Base-by-base conservation (phyloP, 140 eudicot species). In the Anethum foeniculum region DNA sequence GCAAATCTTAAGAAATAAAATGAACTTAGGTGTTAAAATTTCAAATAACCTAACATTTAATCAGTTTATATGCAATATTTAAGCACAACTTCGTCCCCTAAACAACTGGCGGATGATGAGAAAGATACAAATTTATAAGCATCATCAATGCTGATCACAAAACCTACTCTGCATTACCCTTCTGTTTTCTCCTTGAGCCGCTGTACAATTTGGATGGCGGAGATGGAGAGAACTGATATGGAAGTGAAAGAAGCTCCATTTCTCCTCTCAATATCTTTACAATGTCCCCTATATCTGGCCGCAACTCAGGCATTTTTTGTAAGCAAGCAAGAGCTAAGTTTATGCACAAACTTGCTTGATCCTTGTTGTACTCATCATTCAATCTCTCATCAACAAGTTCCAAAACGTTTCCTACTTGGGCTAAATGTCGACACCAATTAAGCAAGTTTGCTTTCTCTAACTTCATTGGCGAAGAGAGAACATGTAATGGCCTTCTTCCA, bases 401-500 rank as follows among this genome's bases (percentile, higher is more conserved):
- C 36, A 93, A 76, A 11, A 93, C 75, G 80, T 93, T 93, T n/a
- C 99, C 99, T 0, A 89, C 85, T 16, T 88, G 91, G 52, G 98
- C 97, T 52, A 96, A 85, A 23, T 86, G 92, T 60, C 96, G 80
- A 79, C 90, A 87, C 99, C 99, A 96, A 46, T 97, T 96, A 69
- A 96, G 87, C 77, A 96, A 85, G 80, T 96, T 96, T 38, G 99
- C 99, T 83, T 93, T 96, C 90, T 96, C 99, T 2, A 96, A 91
- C 89, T 91, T 96, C 97, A 93, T 96, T 1, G 99, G 99, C 0
- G 99, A 96, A 46, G 93, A 82, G 21, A 93, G 90, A 27, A 96
- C 96, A 47, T 96, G 99, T 38, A 93, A 80, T 11, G 99, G 99
- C 86, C 99, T 84, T 41, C 99, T 89, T 15, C 99, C 99, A 0